Conservation (phyloP, 2,329 filamentous ascomycete genomes). For the Colletotrichum sp. region DNA sequence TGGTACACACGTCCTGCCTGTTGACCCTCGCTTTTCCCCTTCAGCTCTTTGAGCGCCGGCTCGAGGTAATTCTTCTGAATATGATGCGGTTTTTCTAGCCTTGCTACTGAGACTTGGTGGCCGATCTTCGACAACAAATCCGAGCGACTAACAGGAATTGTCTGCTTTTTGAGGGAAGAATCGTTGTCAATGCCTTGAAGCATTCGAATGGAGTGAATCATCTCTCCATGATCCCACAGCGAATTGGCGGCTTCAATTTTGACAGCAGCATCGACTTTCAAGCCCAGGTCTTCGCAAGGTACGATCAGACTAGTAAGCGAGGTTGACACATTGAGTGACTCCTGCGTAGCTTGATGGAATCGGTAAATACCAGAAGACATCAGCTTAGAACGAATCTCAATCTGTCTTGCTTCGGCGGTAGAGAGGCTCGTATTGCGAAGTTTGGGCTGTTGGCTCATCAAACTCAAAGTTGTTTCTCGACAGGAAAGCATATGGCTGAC, state of each 20-base stretch:
- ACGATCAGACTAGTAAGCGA: conserved; percentile 79
- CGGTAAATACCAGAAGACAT: conserved; percentile 77
- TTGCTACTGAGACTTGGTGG: conserved; percentile 86
- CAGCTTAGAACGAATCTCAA: conserved; percentile 80
- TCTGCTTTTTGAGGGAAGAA: conserved; percentile 69
- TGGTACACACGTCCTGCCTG: conserved; percentile 91
- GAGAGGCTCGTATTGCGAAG: conserved; percentile 67
- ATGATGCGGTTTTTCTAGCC: conserved; percentile 86
- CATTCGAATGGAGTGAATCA: conserved; percentile 86
- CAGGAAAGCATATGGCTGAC: conserved; percentile 82
- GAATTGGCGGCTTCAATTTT: conserved; percentile 87
- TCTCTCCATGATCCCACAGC: conserved; percentile 93
- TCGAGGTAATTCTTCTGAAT: conserved; percentile 88
- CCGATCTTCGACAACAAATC: conserved; percentile 88
- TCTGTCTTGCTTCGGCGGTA: conserved; percentile 67
- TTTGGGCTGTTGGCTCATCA: conserved; percentile 73
- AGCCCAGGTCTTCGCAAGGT: conserved; percentile 70
- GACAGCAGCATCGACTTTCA: conserved; percentile 78
- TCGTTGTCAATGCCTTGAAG: conserved; percentile 74
- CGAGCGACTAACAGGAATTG: conserved; percentile 73
- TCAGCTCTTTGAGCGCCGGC: conserved; percentile 83
- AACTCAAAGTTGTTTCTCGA: conserved; percentile 81
- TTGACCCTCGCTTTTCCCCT: conserved; percentile 67
- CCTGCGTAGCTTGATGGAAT: conserved; percentile 81
- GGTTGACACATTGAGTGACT: conserved; percentile 85